Evolutionary conservation across 2,329 filamentous ascomycete genomes (phyloP).

Genomic region (Dryadomyces quercivorus): DNA sequence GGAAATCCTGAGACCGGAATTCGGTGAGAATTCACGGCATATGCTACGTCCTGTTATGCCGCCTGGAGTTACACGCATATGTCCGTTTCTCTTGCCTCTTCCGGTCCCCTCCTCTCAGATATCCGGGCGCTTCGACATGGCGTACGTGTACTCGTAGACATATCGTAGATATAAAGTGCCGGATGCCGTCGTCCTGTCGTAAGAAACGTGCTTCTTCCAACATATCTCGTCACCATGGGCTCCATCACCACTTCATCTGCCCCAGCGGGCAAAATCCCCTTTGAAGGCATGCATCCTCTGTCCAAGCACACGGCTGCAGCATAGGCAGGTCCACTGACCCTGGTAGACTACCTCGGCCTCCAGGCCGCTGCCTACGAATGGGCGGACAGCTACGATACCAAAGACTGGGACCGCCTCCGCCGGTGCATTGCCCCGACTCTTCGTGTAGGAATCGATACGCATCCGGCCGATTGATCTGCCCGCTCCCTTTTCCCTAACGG

Average conservation of each 20-base stretch:
- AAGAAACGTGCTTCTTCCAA: no score
- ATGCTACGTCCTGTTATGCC: no score
- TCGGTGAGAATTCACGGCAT: no score
- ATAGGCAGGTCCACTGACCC: neutral
- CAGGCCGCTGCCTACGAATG: constrained; percentile 43
- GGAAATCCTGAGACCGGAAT: neutral
- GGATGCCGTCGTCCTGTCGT: neutral
- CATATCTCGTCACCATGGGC: constrained; percentile 4
- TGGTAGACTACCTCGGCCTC: constrained; percentile 35
- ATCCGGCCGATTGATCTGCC: neutral
- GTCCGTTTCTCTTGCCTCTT: no score
- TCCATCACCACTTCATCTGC: constrained; percentile 4
- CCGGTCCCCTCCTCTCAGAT: neutral
- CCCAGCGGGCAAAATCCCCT: constrained; percentile 6
- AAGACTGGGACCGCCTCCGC: constrained; percentile 49
- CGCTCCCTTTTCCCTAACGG: neutral
- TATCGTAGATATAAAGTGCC: neutral
- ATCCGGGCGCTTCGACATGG: neutral
- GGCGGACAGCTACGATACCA: constrained; percentile 54
- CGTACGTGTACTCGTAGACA: no score
- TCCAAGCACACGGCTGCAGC: neutral
- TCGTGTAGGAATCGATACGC: constrained; percentile 22
- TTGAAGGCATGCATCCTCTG: constrained; percentile 7
- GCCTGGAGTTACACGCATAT: no score
- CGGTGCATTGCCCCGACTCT: constrained; percentile 52